Base-by-base conservation (phyloP, 805 yeast species). In the Saccharomycopsis babjevae region DNA sequence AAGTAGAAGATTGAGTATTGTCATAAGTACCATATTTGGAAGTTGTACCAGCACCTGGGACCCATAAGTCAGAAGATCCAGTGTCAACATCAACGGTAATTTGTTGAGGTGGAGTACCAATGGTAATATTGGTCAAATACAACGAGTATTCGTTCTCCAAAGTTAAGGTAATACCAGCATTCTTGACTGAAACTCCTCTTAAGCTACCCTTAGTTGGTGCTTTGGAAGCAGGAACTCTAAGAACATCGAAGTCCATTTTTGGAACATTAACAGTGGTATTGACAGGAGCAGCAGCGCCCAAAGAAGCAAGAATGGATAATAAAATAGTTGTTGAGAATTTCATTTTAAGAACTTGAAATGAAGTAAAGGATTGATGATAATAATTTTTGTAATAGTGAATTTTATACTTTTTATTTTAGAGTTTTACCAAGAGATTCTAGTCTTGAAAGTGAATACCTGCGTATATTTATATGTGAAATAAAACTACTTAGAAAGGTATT, bases 131-230 rank as follows among this genome's bases (percentile, higher is more conserved):
- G 15, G 76, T 68, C 42, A 61, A 54, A 52, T 61, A 61, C 43
- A 61, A 82, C 11, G 76, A 70, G 16, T 67, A 62, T 58, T 74
- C 72, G 65, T 80, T 81, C 13, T 68, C 67, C 36, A 81, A 64
- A 5, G 58, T 58, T 71, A 74, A 55, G 74, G 72, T 43, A 69
- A 59, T 5, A 36, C 62, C 60, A 5, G 60, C 38, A 25, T 46
- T 11, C 15, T 40, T 40, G 18, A 59, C 61, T 11, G 55, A 36
- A 22, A 20, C 36, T 16, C 10, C 6, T 34, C 42, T 25, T 15
- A 50, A 34, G 30, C 50, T 20, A 40, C 50, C 18, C 20, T 43
- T 43, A 43, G 50, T 43, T 54, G 18, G 60, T 25, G 52, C 34
- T 34, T 50, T 22, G 39, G 36, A n/a, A 13, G 46, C 43, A 30